These are phyloP conservation scores for Pichia occidentalis DNA, from an alignment of 805 yeast genomes.

Conservation along the genomic window DNA sequence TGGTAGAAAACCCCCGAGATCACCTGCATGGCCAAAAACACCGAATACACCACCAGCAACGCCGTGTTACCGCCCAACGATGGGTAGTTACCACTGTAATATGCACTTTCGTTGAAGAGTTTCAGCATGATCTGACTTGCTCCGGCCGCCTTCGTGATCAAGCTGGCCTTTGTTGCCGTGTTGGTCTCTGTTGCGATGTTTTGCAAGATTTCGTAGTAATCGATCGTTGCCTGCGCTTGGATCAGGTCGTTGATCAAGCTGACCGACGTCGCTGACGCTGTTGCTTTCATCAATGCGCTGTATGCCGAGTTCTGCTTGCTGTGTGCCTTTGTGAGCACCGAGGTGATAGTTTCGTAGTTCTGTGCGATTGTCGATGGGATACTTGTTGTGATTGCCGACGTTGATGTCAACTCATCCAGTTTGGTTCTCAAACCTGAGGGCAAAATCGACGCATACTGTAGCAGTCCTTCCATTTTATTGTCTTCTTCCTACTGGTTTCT, in stretches of 20 bases:
- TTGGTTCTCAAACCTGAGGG: slow-evolving; percentile 1
- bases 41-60: slow-evolving; percentile 47
- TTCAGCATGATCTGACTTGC: slow-evolving; percentile 20
- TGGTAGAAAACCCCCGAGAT: slow-evolving; percentile 37
- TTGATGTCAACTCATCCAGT: slow-evolving; percentile 2
- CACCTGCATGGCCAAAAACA: slow-evolving; percentile 39
- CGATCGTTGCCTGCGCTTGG: slow-evolving; percentile 19
- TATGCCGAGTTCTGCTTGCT: slow-evolving; percentile 3
- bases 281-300: slow-evolving; percentile 7
- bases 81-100: slow-evolving; percentile 42
- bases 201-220: slow-evolving; percentile 21
- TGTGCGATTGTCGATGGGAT: slow-evolving; percentile 11
- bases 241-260: slow-evolving; percentile 12
- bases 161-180: slow-evolving; percentile 9
- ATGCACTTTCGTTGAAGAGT: slow-evolving; percentile 15
- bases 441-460: neutral
- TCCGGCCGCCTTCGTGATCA: slow-evolving; percentile 18
- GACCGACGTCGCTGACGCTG: slow-evolving; percentile 2
- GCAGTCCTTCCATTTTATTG: neutral
- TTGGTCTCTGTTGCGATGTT: slow-evolving; percentile 24
- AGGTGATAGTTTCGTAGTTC: slow-evolving; percentile 15
- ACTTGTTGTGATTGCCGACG: slow-evolving; percentile 10
- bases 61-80: slow-evolving; percentile 51
- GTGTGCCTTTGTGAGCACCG: slow-evolving; percentile 9
- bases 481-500: neutral